Base-by-base conservation (phyloP, 345 rosid species). In the Orychophragmus violaceus region DNA sequence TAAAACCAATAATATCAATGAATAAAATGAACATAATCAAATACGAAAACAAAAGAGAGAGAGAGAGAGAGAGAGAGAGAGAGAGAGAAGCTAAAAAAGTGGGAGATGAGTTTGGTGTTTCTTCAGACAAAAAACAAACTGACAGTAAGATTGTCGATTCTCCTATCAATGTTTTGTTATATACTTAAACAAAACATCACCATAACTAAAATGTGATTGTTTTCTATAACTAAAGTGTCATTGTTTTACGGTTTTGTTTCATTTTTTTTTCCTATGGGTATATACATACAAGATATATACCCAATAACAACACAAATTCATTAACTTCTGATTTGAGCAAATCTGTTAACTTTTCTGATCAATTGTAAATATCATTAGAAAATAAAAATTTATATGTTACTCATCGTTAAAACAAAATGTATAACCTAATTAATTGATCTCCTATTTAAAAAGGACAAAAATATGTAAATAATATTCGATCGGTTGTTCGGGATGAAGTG, bases 91-190 rank as follows among this genome's bases (percentile, higher is more conserved):
- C 77, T 63, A 64, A 72, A 72, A 41, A 61, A 60, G 44, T 27
- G 67, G 77, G 63, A 62, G 64, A 66, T 60, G 37, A 67, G 68
- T 74, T 74, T 67, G 68, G 68, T 67, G 63, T 61, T 66, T 74
- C 63, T 66, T 74, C 63, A 44, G 77, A 74, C 77, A 67, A 61
- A 54, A 74, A 74, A 66, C 72, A 33, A 74, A 67, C 69, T 67
- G 68, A 59, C 57, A 60, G 77, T 74, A 27, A 74, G 73, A 67
- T 67, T 74, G 64, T 74, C 73, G 59, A 74, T 67, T 74, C 36
- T 74, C 59, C 58, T 61, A 66, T 52, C 59, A 65, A 61, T 74
- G 72, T 66, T 59, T 66, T 74, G 72, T 52, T 66, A 52, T 66
- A 52, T 52, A 30, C 68, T 54, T 60, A 60, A 60, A 59, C 59